A percentile compares a stretch with the other conserved stretches of the same genome.
Evolutionary conservation across 306 rosid species (phyloP).

Genomic region (Cercis canadensis): DNA sequence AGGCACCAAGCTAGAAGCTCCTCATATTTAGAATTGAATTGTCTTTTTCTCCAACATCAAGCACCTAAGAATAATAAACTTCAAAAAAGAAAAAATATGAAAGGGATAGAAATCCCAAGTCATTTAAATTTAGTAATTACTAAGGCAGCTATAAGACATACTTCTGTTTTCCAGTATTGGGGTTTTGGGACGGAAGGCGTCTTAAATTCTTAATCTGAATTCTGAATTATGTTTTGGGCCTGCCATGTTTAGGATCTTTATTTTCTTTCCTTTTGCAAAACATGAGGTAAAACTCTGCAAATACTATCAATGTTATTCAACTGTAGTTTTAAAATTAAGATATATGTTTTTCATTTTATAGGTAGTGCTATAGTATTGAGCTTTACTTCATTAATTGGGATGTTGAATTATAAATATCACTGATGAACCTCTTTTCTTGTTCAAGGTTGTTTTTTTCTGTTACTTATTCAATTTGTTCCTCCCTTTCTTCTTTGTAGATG

Average conservation of each 20-base stretch:
- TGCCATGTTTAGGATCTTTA: neutral
- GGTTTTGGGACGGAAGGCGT: too few species aligned
- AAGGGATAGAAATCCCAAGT: too few species aligned
- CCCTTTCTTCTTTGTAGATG: constrained; percentile 35
- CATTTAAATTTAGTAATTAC: neutral
- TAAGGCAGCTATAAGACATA: neutral
- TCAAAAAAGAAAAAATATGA: too few species aligned
- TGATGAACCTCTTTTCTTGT: neutral
- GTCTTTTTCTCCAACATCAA: too few species aligned
- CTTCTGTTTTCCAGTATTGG: neutral
- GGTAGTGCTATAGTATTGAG: neutral
- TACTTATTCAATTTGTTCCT: constrained; percentile 17
- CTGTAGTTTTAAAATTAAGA: constrained; percentile 22
- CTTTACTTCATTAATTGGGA: neutral
- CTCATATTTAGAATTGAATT: too few species aligned
- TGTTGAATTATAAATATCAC: neutral
- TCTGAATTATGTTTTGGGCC: neutral
- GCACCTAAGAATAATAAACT: too few species aligned
- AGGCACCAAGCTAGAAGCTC: too few species aligned
- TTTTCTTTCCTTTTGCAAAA: neutral
- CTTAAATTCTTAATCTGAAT: too few species aligned
- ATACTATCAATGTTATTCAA: too few species aligned
- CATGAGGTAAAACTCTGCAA: constrained; percentile 15
- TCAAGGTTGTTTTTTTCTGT: constrained; percentile 10
- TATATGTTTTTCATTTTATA: neutral